Evolutionary conservation across 208 protist species (phyloP), one percentile per base, ranked within the genome.

Genomic region (Trypanosoma cruzi): DNA sequence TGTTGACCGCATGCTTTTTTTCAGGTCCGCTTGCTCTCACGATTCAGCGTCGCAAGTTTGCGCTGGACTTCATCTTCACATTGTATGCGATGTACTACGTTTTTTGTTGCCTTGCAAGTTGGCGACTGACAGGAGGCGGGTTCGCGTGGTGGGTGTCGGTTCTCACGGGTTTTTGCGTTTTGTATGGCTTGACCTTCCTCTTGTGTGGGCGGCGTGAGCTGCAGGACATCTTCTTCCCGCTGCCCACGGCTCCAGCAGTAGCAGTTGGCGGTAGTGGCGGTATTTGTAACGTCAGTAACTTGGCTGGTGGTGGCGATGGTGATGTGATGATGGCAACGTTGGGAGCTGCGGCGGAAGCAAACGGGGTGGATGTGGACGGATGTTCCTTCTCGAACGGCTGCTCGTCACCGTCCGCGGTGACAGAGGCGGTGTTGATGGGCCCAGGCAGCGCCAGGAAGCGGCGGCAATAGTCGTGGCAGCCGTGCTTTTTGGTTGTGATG

Each of bases 11-110:
- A 2, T 3, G 84, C 3, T 14, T 68, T 14, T 64, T 85, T 24
- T 67, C 85, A 22, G 83, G 80, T 49, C 86, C 86, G 10, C 84
- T 96, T 0, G 73, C 88, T 10, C 18, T 73, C 20, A 74, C 85
- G 0, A 79, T 96, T 34, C 82, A 88, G 57, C 91, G 91, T 11
- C 88, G 88, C 42, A 94, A 94, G 66, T 80, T 94, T 46, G 86
- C 90, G 7, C 61, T 85, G 0, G 91, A 96, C 68, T 96, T 96
- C 68, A 75, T 85, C 20, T 58, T 72, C 26, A 94, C 91, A 71
- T 74, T 94, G 20, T 96, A 94, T 63, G 62, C 55, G 5, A 70
- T 81, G 0, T 96, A 96, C 62, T 81, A 83, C 59, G 11, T 93
- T 0, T 29, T 93, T 0, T 75, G 74, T 20, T 64, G 77, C 42